Base-by-base conservation (phyloP, 1,284 basidiomycete genomes). In the Ustanciosporium gigantosporum region DNA sequence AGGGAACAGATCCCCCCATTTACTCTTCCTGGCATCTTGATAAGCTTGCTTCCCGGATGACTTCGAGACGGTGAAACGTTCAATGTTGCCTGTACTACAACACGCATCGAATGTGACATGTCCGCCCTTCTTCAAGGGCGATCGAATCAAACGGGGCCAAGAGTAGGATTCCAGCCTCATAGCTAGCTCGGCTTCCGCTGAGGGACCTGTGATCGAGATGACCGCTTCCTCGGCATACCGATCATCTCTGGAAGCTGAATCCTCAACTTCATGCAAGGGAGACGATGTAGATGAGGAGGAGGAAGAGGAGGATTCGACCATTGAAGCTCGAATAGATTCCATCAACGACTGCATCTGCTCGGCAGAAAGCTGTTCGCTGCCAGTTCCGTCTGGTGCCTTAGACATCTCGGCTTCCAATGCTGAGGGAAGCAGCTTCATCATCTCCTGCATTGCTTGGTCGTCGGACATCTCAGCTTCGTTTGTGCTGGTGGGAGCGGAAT, bases 1-100 rank as follows among this genome's bases (percentile, higher is more conserved):
- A 4, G 95, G 94, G 79, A 95, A 97, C 11, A 91, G 82, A 77
- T 98, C 95, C 11, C 95, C 95, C 91, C 93, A 96, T 17, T 80
- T 81, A 0, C 88, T 85, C 79, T 97, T 97, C 36, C 94, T 86
- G 1, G 93, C 92, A 76, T 98, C 95, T 72, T 97, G 92, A 76
- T 87, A 98, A 0, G 86, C 84, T 74, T 97, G 93, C 77, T 91
- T 93, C 7, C 93, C 93, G 78, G 92, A 89, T 0, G 91, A 92
- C 70, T 87, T 90, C 2, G 93, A 87, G 34, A 95, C 86, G 2
- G 88, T 95, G 77, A 94, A 82, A 4, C 94, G 87, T 83, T 92
- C 87, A 47, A 96, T 88, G 78, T 89, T 86, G 24, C 89, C 92
- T 80, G 88, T 84, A 1, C 85, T 73, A 16, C 87, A 88, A 79